Evolutionary conservation across 148 eudicot species (phyloP).

Genomic region (Fagopyrum esculentum): DNA sequence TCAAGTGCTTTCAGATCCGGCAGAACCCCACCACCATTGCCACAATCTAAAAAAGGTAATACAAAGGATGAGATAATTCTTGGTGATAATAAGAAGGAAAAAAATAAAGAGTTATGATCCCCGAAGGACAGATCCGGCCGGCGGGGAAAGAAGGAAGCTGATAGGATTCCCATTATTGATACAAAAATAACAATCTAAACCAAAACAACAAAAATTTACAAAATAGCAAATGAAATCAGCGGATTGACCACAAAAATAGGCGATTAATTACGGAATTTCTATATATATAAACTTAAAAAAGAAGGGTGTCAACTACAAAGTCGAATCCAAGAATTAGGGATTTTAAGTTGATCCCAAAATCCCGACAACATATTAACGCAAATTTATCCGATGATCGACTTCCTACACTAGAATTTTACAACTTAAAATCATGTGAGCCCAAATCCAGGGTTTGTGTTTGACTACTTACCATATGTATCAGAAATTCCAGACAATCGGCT

Average conservation of each 20-base stretch:
- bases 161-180: neutral
- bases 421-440: neutral
- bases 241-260: constrained; percentile 1
- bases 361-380: neutral
- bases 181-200: neutral
- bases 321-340: neutral
- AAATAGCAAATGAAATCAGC: constrained; percentile 4
- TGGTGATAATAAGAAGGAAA: neutral
- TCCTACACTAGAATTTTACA: neutral
- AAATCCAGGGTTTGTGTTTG: neutral
- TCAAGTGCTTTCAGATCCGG: constrained; percentile 5
- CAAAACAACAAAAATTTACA: neutral
- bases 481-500: neutral
- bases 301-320: neutral
- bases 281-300: neutral
- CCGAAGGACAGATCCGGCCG: neutral
- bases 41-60: constrained; percentile 6
- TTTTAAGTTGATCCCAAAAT: neutral
- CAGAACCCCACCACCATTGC: constrained; percentile 13
- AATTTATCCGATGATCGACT: constrained; percentile 5
- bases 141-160: neutral
- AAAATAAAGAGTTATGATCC: neutral
- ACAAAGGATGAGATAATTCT: neutral
- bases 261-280: neutral
- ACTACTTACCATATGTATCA: neutral